Evolutionary conservation across 2,329 filamentous ascomycete species (phyloP), one percentile per base, ranked within the genome.

Genomic region (Coleophoma cylindrospora): DNA sequence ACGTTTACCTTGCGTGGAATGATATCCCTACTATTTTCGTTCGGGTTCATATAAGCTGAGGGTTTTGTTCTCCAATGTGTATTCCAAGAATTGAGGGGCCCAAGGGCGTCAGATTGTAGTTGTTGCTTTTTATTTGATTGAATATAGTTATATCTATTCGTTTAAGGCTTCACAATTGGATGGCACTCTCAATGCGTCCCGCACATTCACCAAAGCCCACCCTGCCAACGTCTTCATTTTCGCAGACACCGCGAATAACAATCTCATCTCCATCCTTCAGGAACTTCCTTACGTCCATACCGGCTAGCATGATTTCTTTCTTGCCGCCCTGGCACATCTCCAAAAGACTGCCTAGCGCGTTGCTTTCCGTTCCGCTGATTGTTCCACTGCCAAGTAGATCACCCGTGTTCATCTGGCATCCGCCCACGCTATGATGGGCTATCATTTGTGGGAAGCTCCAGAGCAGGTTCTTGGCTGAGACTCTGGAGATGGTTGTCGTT

Each of bases 381-480:
- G 89, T 94, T 3, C 89, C 89, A 2, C 85, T 89, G 2, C 87
- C 89, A 6, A 94, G 70, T 47, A 94, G 67, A 63, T 94, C 88
- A 34, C 88, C 88, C 0, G 83, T 77, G 43, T 81, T 77, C 74
- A 94, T 76, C 3, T 83, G 81, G 65, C 88, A 94, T 6, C 88
- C 88, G 1, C 84, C 87, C 43, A 89, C 77, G 1, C 84, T 83
- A 64, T 92, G 88, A 64, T 92, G 88, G 1, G 88, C 80, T 38
- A 92, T 73, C 87, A 91, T 91, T 66, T 92, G 88, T 4, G 86
- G 80, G 69, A 91, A 92, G 0, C 86, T 91, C 76, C 83, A 92
- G n/a, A 92, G 74, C 11, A 92, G 73, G 61, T 91, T 79, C 56
- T 74, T 79, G 10, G 83, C 79, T 51, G 76, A 85, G 53, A 76